These are phyloP conservation scores for Tephrocybe sp. DNA, from an alignment of 768 basidiomycete species.

Conservation along the genomic window DNA sequence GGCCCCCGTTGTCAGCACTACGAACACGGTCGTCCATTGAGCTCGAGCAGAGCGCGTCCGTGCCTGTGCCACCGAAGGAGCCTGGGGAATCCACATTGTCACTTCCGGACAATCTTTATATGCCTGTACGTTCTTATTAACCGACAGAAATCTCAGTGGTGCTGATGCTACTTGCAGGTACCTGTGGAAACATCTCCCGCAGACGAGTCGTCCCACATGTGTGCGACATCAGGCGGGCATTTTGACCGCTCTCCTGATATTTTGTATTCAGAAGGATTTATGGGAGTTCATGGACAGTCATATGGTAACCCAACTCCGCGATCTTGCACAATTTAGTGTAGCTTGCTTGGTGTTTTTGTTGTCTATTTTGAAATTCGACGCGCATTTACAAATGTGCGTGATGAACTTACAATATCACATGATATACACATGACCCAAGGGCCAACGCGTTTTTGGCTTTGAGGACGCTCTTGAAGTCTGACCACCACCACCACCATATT, in stretches of 20 bases:
- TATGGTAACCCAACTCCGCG: neutral
- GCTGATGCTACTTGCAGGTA: constrained; percentile 1
- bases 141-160: neutral
- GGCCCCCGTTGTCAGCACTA: neutral
- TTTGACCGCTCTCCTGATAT: constrained; percentile 5
- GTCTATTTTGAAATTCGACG: neutral
- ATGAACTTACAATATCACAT: constrained; percentile 6
- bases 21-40: constrained; percentile 2
- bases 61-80: neutral
- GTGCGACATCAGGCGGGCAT: constrained; percentile 15
- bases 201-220: constrained; percentile 20
- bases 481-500: neutral
- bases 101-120: constrained; percentile 15
- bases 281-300: neutral
- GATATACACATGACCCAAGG: neutral
- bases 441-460: neutral
- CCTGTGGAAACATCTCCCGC: constrained; percentile 21
- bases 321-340: constrained; percentile 4
- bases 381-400: neutral
- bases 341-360: neutral
- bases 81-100: constrained; percentile 7
- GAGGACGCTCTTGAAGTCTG: neutral
- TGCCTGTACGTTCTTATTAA: constrained; percentile 10
- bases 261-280: neutral
- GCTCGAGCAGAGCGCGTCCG: neutral